Percentiles rank a stretch among this genome's conserved stretches.
phyloP scores from a whole-genome alignment of 176 grass and related monocot species.

The Musa itinerans region DNA sequence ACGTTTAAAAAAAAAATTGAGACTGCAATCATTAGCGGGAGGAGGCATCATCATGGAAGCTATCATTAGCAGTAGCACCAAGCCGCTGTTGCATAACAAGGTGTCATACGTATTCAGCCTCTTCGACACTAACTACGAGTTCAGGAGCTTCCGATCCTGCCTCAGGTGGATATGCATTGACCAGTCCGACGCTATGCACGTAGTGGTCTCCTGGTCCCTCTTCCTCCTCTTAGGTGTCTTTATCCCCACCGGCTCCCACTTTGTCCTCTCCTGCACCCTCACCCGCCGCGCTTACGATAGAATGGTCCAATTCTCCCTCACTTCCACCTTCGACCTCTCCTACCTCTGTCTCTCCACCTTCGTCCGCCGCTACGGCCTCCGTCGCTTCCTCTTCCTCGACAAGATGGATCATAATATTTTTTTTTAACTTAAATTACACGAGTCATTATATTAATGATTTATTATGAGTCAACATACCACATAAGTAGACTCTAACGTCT shows the following conservation, averaged over 20 bases:
- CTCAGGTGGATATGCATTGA: conserved; percentile 80
- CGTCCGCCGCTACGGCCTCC: conserved; percentile 57
- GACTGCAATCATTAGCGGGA: not conserved
- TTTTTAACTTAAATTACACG: no score
- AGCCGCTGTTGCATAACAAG: not conserved
- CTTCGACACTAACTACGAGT: conserved; percentile 42
- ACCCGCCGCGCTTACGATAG: conserved; percentile 42
- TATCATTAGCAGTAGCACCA: not conserved
- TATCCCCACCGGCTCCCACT: conserved; percentile 46
- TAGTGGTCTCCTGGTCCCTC: conserved; percentile 50
- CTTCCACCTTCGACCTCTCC: conserved; percentile 27
- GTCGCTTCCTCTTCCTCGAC: conserved; percentile 78
- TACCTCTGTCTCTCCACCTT: conserved; percentile 62
- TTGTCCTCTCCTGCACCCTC: conserved; percentile 40
- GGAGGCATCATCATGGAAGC: not conserved
- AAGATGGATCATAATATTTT: no score
- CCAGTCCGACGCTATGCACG: conserved; percentile 25
- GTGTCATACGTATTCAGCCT: not conserved
- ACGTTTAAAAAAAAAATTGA: no score
- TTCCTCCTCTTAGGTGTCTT: conserved; percentile 40
- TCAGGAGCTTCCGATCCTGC: conserved; percentile 60
- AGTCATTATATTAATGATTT: no score
- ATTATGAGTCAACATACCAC: no score
- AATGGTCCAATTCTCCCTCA: conserved; percentile 65
- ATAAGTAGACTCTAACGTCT: no score